Conservation (phyloP, 2,329 filamentous ascomycete species). For the Malbranchea cinnamomea region DNA sequence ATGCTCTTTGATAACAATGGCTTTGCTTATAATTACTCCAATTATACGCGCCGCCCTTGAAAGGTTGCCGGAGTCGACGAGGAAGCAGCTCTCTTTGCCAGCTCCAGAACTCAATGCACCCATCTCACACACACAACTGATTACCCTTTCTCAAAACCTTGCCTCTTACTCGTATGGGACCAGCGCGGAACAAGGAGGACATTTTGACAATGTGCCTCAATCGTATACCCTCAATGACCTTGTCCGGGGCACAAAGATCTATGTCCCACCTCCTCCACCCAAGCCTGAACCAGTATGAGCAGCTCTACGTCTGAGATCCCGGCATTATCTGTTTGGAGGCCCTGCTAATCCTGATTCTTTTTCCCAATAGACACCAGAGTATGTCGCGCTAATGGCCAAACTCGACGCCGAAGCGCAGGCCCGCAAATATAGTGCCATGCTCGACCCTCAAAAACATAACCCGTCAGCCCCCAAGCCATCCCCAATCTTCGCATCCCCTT, state of each 20-base stretch:
- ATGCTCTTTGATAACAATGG: conserved; percentile 19
- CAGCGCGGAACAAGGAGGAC: background rate
- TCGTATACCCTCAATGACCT: conserved; percentile 49
- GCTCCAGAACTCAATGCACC: conserved; percentile 17
- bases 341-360: background rate
- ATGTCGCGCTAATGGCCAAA: conserved; percentile 72
- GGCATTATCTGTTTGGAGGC: background rate
- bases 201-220: background rate
- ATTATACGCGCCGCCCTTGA: conserved; percentile 26
- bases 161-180: background rate
- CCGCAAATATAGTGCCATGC: conserved; percentile 67
- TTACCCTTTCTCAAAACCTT: conserved; percentile 21
- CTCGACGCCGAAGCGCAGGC: conserved; percentile 73
- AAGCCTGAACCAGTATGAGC: conserved; percentile 58
- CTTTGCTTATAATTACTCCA: conserved; percentile 26
- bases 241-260: conserved; percentile 56
- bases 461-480: conserved; percentile 31
- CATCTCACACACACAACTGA: conserved; percentile 29
- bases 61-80: conserved; percentile 17
- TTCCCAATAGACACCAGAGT: conserved; percentile 55
- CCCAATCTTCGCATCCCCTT: conserved; percentile 37
- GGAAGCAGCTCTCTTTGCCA: conserved; percentile 22
- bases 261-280: conserved; percentile 62
- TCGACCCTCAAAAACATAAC: too few relatives aligned
- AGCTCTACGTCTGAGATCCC: background rate